Conservation (phyloP, 192 early-diverging fungal genomes). For the Pilaira anomala region DNA sequence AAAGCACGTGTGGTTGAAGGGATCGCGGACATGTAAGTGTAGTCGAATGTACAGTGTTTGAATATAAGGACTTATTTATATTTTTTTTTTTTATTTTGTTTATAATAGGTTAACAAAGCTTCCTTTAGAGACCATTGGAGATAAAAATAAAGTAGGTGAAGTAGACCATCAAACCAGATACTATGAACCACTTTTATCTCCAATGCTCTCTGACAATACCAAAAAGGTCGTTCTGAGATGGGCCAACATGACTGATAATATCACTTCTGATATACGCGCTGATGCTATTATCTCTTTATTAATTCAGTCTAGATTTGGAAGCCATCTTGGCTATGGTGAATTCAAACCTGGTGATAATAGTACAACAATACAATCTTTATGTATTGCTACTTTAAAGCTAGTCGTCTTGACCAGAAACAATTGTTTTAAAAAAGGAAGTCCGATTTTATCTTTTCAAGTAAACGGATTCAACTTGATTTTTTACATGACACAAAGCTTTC, state of each 20-base stretch:
- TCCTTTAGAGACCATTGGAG: slow-evolving; percentile 5
- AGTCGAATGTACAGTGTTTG: slow-evolving; percentile 16
- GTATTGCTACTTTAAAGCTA: slow-evolving; percentile 11
- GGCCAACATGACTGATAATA: slow-evolving; percentile 10
- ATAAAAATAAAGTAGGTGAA: slow-evolving; percentile 5
- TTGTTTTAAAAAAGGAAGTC: slow-evolving; percentile 9
- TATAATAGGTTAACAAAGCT: slow-evolving; percentile 9
- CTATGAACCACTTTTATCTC: slow-evolving; percentile 5
- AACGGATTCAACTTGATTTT: slow-evolving; percentile 8
- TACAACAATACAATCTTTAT: slow-evolving; percentile 5
- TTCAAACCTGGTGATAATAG: slow-evolving; percentile 11
- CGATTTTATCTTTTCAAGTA: slow-evolving; percentile 9
- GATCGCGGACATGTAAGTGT: slow-evolving; percentile 4
- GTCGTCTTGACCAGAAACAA: slow-evolving; percentile 11
- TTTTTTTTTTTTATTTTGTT: slow-evolving; percentile 4
- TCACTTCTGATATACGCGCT: not conserved
- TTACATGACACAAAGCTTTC: too few species aligned
- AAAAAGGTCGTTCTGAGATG: slow-evolving; percentile 8
- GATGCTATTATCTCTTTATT: slow-evolving; percentile 10
- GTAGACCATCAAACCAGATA: slow-evolving; percentile 12
- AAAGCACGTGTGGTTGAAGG: slow-evolving; percentile 12
- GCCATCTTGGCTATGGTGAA: slow-evolving; percentile 10
- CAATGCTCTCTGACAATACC: slow-evolving; percentile 1
- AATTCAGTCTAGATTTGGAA: slow-evolving; percentile 6
- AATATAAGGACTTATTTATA: slow-evolving; percentile 7